Conservation (phyloP, 169 alveolate species). For the Plasmodium coatneyi region DNA sequence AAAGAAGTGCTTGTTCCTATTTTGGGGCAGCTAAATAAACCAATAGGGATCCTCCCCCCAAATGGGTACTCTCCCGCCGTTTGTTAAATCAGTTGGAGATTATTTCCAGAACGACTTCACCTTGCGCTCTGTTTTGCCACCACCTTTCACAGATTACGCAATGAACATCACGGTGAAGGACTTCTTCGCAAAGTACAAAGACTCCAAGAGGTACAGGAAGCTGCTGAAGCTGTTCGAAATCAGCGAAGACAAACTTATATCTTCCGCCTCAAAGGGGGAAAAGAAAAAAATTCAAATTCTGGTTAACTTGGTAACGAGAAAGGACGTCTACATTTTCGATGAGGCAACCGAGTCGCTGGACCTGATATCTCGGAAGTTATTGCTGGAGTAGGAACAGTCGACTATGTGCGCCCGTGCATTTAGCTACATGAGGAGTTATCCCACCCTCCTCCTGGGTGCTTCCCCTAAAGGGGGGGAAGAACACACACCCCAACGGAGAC, state of each 20-base stretch:
- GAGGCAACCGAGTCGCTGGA: constrained; percentile 73
- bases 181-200: constrained; percentile 17
- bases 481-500: not conserved
- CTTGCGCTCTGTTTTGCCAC: not conserved
- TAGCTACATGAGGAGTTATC: not conserved
- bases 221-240: constrained; percentile 55
- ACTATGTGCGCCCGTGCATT: not conserved
- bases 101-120: not conserved
- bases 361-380: constrained; percentile 54
- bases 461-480: not conserved
- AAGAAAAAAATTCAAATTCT: constrained; percentile 72
- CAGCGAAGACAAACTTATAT: constrained; percentile 47
- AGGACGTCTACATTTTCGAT: constrained; percentile 69
- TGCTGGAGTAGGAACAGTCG: constrained; percentile 42
- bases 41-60: no score
- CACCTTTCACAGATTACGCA: constrained; percentile 23
- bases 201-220: constrained; percentile 45
- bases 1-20: not conserved
- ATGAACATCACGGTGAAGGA: constrained; percentile 56
- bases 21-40: no score
- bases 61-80: not conserved
- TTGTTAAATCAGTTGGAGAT: not conserved
- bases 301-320: constrained; percentile 42
- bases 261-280: constrained; percentile 63
- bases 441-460: not conserved